Base-by-base conservation (phyloP, 208 protist species). In the Porcisia deanei region DNA sequence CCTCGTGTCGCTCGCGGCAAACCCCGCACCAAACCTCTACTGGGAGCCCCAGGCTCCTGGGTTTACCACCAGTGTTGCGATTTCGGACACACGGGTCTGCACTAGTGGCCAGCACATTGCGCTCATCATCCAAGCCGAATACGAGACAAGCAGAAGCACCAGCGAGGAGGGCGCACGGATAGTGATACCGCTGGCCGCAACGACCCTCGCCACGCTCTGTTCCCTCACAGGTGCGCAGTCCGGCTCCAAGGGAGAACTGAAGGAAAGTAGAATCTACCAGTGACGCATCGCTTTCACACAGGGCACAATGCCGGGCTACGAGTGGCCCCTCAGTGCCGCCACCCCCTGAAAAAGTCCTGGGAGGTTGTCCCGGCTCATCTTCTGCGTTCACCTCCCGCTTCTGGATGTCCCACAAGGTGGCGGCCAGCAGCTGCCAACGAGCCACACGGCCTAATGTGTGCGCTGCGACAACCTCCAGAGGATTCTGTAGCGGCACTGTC, bases 101-200 rank as follows among this genome's bases (percentile, higher is more conserved):
- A 5, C 43, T 61, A 5, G 53, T 7, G 10, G 9, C 30, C n/a
- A 79, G 7, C 34, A 79, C 57, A 37, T 74, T 81, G 65, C 57
- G 52, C 16, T 43, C 45, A 14, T 85, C 79, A 34, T 92, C 85
- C 1, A 90, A 73, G 8, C 88, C 85, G 41, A 85, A 87, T 30
- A 93, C 79, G 20, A 90, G 37, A 57, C 92, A 96, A 30, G 81
- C 81, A 0, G 75, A 67, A 43, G 79, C 68, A 30, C 90, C 90
- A 14, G 92, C 90, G 45, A 96, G 81, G 45, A 93, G 73, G 30
- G 92, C 90, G 73, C 92, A 96, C 41, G 86, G 85, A 60, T 88
- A 89, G 67, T 96, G 92, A 72, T 85, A 93, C 10, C 71, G 61
- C 1, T 75, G 71, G 37, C 77, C 76, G 37, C 85, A 92, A 49